Evolutionary conservation across 2,329 filamentous ascomycete genomes (phyloP).

Genomic region (Arthrinium phaeospermum): DNA sequence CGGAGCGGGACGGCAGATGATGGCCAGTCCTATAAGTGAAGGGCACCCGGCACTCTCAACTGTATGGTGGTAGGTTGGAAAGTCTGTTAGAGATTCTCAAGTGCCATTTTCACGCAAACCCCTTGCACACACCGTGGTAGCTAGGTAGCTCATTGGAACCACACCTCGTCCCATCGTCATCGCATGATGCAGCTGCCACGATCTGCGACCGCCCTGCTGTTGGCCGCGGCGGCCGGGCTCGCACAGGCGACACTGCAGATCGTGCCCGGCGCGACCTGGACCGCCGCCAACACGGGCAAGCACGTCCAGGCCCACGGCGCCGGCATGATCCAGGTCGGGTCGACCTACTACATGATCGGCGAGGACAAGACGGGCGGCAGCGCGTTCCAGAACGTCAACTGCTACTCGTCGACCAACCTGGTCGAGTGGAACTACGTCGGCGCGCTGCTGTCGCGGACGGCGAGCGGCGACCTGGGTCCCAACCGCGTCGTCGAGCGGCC

Average conservation of each 20-base stretch:
- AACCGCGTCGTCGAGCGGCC: conserved; percentile 69
- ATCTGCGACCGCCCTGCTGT: conserved; percentile 22
- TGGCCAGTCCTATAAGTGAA: not conserved
- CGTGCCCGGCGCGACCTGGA: conserved; percentile 37
- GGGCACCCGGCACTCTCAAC: not conserved
- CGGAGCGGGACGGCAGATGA: not conserved
- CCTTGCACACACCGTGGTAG: not conserved
- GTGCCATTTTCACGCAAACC: not conserved
- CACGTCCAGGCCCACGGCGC: conserved; percentile 38
- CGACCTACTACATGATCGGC: conserved; percentile 70
- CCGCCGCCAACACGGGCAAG: conserved; percentile 32
- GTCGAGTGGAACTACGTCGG: conserved; percentile 68
- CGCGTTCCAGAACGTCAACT: conserved; percentile 69
- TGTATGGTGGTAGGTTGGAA: not conserved
- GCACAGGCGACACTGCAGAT: conserved; percentile 37
- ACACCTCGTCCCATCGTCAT: not conserved
- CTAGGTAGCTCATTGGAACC: not conserved
- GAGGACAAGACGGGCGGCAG: conserved; percentile 71
- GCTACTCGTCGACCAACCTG: conserved; percentile 67
- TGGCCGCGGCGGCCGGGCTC: conserved; percentile 32
- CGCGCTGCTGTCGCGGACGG: conserved; percentile 59
- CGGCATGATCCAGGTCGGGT: conserved; percentile 63
- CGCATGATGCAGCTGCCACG: not conserved
- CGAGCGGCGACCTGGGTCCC: conserved; percentile 62
- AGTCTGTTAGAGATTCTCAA: not conserved